phyloP scores from a whole-genome alignment of 1,284 basidiomycete species.

The Tetrapyrgos nigripes region DNA sequence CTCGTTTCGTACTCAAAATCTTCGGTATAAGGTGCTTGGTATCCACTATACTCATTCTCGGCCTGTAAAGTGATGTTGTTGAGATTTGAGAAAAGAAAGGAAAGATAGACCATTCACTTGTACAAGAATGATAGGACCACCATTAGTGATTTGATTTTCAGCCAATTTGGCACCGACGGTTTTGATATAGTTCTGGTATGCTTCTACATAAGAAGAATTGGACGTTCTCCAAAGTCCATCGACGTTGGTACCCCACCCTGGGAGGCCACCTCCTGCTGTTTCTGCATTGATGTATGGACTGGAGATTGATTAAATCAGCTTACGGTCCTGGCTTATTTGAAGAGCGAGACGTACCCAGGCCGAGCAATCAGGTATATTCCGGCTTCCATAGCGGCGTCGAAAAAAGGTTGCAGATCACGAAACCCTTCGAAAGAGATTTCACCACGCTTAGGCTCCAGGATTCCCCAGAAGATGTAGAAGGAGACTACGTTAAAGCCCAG shows the following conservation, averaged over 20 bases:
- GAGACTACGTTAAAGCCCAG: slow-evolving; percentile 54
- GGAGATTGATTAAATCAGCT: not conserved
- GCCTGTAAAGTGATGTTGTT: slow-evolving; percentile 30
- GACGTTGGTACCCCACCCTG: slow-evolving; percentile 56
- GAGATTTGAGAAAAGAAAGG: not conserved
- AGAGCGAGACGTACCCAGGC: slow-evolving; percentile 39
- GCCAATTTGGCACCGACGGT: slow-evolving; percentile 47
- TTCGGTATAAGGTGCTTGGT: slow-evolving; percentile 44
- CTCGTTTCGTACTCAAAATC: slow-evolving; percentile 50
- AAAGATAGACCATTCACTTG: slow-evolving; percentile 40
- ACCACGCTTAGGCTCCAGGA: slow-evolving; percentile 48
- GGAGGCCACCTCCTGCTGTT: slow-evolving; percentile 56
- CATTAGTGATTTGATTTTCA: slow-evolving; percentile 56
- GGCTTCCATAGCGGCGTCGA: slow-evolving; percentile 52
- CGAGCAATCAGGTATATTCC: slow-evolving; percentile 53
- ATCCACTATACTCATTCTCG: slow-evolving; percentile 59
- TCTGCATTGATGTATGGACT: slow-evolving; percentile 63
- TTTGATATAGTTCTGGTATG: slow-evolving; percentile 47
- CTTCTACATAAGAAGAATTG: slow-evolving; percentile 49
- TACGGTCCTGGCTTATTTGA: not conserved
- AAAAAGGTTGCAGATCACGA: slow-evolving; percentile 52
- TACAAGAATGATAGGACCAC: slow-evolving; percentile 59
- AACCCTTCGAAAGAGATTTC: slow-evolving; percentile 54
- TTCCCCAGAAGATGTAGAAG: slow-evolving; percentile 54
- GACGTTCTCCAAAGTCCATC: slow-evolving; percentile 52